phyloP scores from a whole-genome alignment of 257 asterid species.

The Solanum bukasovii region DNA sequence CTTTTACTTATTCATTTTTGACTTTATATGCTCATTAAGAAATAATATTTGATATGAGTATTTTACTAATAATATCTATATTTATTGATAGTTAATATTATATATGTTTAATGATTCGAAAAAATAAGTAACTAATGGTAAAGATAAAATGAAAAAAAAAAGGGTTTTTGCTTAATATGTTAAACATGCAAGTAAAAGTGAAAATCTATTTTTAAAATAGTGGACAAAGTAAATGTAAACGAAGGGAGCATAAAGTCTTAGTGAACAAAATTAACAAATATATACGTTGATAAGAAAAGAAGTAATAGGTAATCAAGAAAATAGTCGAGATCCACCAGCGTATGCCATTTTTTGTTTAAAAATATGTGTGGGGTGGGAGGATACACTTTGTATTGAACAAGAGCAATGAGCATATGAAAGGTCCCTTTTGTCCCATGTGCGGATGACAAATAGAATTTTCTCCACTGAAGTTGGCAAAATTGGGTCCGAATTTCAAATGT shows the following conservation, averaged over 20 bases:
- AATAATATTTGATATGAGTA: background rate
- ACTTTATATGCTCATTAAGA: too few species aligned
- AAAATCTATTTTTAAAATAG: too few species aligned
- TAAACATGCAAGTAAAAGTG: too few species aligned
- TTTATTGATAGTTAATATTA: too few species aligned
- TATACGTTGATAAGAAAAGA: rapidly evolving
- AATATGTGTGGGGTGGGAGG: background rate
- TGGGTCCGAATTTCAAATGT: conserved; percentile 1
- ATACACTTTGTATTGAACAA: background rate
- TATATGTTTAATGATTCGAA: too few species aligned
- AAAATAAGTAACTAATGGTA: too few species aligned
- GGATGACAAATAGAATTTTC: background rate
- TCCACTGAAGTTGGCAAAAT: background rate
- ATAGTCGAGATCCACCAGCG: background rate
- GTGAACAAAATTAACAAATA: background rate
- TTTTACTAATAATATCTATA: too few species aligned
- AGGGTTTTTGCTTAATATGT: background rate
- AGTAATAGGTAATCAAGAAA: background rate
- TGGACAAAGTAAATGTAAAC: too few species aligned
- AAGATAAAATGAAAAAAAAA: too few species aligned
- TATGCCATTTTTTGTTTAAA: too few species aligned
- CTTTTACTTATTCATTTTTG: background rate
- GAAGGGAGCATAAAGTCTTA: background rate
- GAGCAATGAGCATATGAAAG: background rate
- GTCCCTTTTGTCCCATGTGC: conserved; percentile 5